phyloP scores from a whole-genome alignment of 805 yeast species.

The Clavispora fructus region DNA sequence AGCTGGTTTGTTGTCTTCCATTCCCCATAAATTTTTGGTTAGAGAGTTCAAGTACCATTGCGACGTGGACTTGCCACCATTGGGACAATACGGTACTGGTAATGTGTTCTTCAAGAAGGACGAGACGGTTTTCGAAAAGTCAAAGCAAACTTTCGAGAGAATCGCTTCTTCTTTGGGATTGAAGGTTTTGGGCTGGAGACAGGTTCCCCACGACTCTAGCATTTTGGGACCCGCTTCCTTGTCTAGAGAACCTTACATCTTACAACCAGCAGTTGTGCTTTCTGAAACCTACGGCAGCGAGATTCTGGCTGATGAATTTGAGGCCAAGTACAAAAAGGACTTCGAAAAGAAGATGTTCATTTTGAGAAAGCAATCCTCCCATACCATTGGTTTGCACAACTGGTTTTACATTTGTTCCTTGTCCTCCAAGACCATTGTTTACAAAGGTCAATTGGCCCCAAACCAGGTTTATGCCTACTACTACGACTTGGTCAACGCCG shows the following conservation, averaged over 20 bases:
- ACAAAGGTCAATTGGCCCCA: conserved; percentile 97
- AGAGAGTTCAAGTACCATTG: conserved; percentile 77
- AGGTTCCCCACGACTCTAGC: conserved; percentile 91
- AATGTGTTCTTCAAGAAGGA: conserved; percentile 91
- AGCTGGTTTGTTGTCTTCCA: conserved; percentile 92
- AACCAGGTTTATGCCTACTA: conserved; percentile 93
- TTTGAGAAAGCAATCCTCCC: conserved; percentile 83
- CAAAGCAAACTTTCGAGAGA: conserved; percentile 72
- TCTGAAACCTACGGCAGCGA: conserved; percentile 26
- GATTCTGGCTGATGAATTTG: conserved; percentile 51
- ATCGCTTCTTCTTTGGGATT: conserved; percentile 75
- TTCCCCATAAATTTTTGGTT: conserved; percentile 82
- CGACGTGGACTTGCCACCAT: conserved; percentile 62
- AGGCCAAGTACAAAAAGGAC: conserved; percentile 47
- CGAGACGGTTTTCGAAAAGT: conserved; percentile 58
- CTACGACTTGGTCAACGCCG: conserved; percentile 86
- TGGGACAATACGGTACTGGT: conserved; percentile 92
- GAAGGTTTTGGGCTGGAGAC: conserved; percentile 89
- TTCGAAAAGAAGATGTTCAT: conserved; percentile 84
- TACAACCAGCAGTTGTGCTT: conserved; percentile 90
- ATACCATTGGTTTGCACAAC: conserved; percentile 87
- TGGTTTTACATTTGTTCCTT: conserved; percentile 97
- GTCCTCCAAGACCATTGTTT: conserved; percentile 83
- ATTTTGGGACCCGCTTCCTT: conserved; percentile 92
- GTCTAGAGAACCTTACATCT: conserved; percentile 83